Evolutionary conservation across 495 filamentous ascomycete genomes (phyloP).

Genomic region (Daldinia loculata): DNA sequence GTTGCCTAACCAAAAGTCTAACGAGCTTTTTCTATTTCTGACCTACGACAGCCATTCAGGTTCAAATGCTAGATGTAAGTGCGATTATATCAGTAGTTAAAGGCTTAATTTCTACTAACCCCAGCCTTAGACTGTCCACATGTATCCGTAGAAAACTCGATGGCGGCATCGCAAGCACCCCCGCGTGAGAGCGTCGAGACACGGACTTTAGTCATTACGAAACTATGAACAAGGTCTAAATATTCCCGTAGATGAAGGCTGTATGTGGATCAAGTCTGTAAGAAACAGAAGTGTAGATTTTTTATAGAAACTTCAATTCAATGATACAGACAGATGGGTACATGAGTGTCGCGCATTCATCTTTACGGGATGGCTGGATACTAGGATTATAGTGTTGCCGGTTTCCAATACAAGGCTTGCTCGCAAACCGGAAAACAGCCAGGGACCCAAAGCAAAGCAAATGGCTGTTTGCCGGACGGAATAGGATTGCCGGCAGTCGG

Average conservation of each 20-base stretch:
- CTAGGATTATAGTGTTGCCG: neutral
- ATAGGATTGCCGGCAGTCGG: conserved; percentile 29
- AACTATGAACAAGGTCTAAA: neutral
- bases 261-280: neutral
- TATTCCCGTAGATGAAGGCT: neutral
- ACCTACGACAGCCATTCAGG: conserved; percentile 21
- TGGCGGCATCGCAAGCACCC: neutral
- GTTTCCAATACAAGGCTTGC: neutral
- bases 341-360: neutral
- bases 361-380: too few species aligned
- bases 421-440: neutral
- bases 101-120: neutral
- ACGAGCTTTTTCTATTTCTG: conserved; percentile 15
- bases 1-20: conserved; percentile 13
- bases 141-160: conserved; percentile 15
- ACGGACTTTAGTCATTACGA: conserved; percentile 18
- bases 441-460: neutral
- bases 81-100: neutral
- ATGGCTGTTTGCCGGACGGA: conserved; percentile 10
- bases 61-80: conserved; percentile 20
- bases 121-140: conserved; percentile 14
- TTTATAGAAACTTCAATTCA: neutral
- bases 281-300: neutral
- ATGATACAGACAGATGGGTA: too few species aligned
- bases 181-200: conserved; percentile 18